Conservation (phyloP, 2,329 filamentous ascomycete species). For the Aspergillus eucalypticola region DNA sequence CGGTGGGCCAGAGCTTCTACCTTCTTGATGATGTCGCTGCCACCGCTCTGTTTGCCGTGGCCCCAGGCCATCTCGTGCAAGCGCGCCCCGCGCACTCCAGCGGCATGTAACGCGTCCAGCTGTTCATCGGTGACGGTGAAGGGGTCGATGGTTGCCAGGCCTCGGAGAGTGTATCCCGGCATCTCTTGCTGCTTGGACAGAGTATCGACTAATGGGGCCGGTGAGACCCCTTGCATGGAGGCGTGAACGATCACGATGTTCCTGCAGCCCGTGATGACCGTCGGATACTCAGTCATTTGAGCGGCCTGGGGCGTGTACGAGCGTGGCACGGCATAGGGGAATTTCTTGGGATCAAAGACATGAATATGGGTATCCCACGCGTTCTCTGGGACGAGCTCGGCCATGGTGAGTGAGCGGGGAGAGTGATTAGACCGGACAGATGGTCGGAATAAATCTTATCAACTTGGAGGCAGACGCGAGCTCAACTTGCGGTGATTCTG, state of each 20-base stretch:
- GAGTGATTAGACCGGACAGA: not conserved
- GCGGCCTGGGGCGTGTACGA: not conserved
- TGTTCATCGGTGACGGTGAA: not conserved
- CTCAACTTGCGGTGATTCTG: not conserved
- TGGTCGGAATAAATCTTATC: not conserved
- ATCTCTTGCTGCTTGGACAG: not conserved
- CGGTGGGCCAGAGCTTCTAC: not conserved
- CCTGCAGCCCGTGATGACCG: not conserved
- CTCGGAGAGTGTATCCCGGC: not conserved
- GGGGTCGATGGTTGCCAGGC: not conserved
- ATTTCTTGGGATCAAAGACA: not conserved
- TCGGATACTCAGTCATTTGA: not conserved
- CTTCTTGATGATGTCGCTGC: not conserved
- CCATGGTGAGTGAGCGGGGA: not conserved
- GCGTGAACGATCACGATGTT: not conserved
- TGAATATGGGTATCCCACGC: not conserved
- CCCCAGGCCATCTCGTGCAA: constrained; percentile 3
- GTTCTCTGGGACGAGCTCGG: not conserved
- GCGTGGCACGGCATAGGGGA: not conserved
- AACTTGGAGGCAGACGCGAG: no score
- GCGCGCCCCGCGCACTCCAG: not conserved
- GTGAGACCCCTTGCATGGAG: not conserved
- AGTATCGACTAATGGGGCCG: not conserved
- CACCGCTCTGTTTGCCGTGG: not conserved
- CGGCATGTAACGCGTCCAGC: not conserved